Base-by-base conservation (phyloP, 805 yeast genomes). In the Candida piceae region DNA sequence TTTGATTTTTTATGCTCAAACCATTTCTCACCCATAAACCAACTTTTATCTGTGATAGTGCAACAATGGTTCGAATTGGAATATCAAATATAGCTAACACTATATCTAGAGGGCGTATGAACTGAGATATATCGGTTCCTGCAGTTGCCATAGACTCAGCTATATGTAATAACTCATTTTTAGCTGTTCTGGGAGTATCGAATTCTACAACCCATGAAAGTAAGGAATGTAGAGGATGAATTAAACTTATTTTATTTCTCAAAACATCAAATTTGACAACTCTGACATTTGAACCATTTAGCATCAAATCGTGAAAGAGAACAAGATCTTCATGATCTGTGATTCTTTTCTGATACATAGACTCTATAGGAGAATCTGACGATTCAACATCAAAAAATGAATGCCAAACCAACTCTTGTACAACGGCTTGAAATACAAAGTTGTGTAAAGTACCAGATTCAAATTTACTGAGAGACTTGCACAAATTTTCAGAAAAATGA, bases 21-120 rank as follows among this genome's bases (percentile, higher is more conserved):
- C 98, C 98, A 59, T 90, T 90, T 51, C 97, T 73, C 0, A 90
- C 96, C 97, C 97, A 90, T 39, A 83, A 73, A 0, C 96, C 96
- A 0, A 84, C 78, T 42, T 85, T 81, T 7, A 90, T 84, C 51
- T 93, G 97, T 0, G 96, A 77, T 45, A 86, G 60, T 7, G 85
- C 59, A 0, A 85, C 96, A 20, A 87, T 53, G 0, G 89, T 81
- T 39, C 94, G 69, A 16, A 93, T 57, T 0, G 96, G 83, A 44
- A 83, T 80, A 45, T 87, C 96, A 45, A 82, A 73, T 6, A 82
- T 51, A 9, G 50, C 58, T 33, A 53, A 45, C 9, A 48, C n/a
- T n/a, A n/a, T n/a, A n/a, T n/a, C n/a, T n/a, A n/a, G n/a, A n/a
- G n/a, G n/a, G n/a, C n/a, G n/a, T n/a, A n/a, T n/a, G n/a, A n/a